Base-by-base conservation (phyloP, 1,284 basidiomycete genomes). In the Golubevia sp. region DNA sequence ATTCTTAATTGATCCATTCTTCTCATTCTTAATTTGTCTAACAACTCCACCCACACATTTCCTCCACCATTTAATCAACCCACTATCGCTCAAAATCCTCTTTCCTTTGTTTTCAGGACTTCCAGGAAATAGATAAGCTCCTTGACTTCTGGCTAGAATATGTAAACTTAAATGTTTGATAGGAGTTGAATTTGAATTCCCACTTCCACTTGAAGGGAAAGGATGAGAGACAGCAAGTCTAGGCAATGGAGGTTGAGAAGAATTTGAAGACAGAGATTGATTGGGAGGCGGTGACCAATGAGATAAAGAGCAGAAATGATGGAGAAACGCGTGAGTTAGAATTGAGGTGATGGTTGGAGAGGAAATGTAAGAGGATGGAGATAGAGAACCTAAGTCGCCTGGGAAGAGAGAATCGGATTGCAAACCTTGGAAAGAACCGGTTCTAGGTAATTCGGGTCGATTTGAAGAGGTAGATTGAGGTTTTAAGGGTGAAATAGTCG, bases 51-150 rank as follows among this genome's bases (percentile, higher is more conserved):
- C 30, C 11, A 11, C 11, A 11, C 30, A 34, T 3, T 58, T 56
- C 79, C 91, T 91, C 96, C 96, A 99, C 96, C 96, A 99, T 55
- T 87, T 89, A 82, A 94, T 94, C 1, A 99, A 87, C 70, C 88
- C 88, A 25, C 90, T 86, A 75, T 97, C 96, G 38, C 88, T 88
- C 57, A 96, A 85, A 1, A 92, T 90, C 24, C 86, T 88, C 85
- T 98, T 98, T 21, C 63, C 68, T 21, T 55, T 74, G 70, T 88
- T 90, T 25, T 93, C 89, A 2, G 89, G 86, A n/a, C 92, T 93
- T 77, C 94, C 93, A 0, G 95, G 92, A 83, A 99, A 98, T 27
- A 99, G 87, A 82, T 99, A 99, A 80, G 97, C 94, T 38, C 86
- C 86, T 84, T 98, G 95, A 1, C 92, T 90, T 20, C 94, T 88